A percentile compares a stretch with the other conserved stretches of the same genome.
Conservation (phyloP, 1,284 basidiomycete genomes). For the Ustilago loliicola region DNA sequence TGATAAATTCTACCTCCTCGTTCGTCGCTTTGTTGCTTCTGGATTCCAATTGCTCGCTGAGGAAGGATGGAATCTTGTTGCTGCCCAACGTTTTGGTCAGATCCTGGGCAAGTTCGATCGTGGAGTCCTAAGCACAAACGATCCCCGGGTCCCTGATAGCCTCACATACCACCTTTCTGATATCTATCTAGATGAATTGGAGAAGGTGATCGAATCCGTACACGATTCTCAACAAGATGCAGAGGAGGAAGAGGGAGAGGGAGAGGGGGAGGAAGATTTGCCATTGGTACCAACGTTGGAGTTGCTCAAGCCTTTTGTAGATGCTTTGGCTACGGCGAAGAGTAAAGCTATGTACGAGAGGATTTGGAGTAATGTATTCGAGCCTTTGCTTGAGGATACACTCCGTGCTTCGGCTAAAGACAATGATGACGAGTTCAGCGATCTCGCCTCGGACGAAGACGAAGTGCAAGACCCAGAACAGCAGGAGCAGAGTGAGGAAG, state of each 20-base stretch:
- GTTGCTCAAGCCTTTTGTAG: constrained; percentile 79
- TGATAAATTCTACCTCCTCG: constrained; percentile 96
- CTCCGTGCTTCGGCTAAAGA: constrained; percentile 31
- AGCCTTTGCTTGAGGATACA: constrained; percentile 74
- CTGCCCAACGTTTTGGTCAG: constrained; percentile 21
- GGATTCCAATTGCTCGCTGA: constrained; percentile 84
- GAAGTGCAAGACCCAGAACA: constrained; percentile 12
- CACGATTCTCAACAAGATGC: background rate
- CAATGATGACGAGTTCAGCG: constrained; percentile 17
- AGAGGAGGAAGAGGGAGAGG: constrained; percentile 5
- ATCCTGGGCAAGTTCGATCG: constrained; percentile 34
- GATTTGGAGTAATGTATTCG: constrained; percentile 77
- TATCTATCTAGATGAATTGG: constrained; percentile 89
- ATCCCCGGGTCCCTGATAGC: constrained; percentile 82
- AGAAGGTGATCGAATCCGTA: constrained; percentile 75
- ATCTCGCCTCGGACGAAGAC: constrained; percentile 15
- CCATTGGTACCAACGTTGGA: constrained; percentile 74
- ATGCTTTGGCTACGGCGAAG: constrained; percentile 78
- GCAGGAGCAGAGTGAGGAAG: constrained; percentile 23
- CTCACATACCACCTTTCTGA: constrained; percentile 82
- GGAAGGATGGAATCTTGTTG: constrained; percentile 77
- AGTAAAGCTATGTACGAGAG: constrained; percentile 78
- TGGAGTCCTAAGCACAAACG: constrained; percentile 67
- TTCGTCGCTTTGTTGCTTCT: constrained; percentile 87
- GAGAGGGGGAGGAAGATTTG: constrained; percentile 30